phyloP scores from a whole-genome alignment of 2,329 filamentous ascomycete genomes.

The Grosmannia serpens region DNA sequence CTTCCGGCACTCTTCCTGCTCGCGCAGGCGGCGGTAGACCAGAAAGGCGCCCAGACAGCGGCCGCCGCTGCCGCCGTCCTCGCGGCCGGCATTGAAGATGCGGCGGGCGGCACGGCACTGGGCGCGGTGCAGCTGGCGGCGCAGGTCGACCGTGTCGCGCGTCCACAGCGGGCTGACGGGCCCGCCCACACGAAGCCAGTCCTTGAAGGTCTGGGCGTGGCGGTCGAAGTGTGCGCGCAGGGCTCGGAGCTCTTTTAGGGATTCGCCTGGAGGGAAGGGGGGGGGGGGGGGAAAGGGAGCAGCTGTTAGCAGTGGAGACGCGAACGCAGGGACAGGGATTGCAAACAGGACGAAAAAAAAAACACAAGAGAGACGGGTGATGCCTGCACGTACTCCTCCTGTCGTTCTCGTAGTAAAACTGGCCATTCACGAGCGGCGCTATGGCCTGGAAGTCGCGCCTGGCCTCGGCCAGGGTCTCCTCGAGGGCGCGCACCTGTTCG shows the following conservation, averaged over 20 bases:
- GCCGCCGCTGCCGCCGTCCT: slow-evolving; percentile 22
- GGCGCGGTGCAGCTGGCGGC: slow-evolving; percentile 41
- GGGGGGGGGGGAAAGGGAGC: not conserved
- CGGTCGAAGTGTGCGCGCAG: slow-evolving; percentile 33
- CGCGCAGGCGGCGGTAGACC: slow-evolving; percentile 37
- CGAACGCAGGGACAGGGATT: not conserved
- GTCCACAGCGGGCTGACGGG: slow-evolving; percentile 46
- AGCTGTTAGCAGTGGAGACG: slow-evolving; percentile 1
- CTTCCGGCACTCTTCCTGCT: slow-evolving; percentile 21
- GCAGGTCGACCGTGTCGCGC: slow-evolving; percentile 36
- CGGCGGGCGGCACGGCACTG: slow-evolving; percentile 46
- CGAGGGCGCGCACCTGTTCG: slow-evolving; percentile 44
- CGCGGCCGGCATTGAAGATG: slow-evolving; percentile 41
- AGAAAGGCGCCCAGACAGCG: slow-evolving; percentile 47
- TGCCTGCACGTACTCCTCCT: slow-evolving; percentile 27
- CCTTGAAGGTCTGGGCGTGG: slow-evolving; percentile 38
- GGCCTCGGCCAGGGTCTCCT: slow-evolving; percentile 45
- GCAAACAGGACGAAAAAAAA: not conserved
- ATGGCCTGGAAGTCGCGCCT: slow-evolving; percentile 50
- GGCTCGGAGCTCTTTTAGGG: slow-evolving; percentile 36
- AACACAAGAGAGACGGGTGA: not conserved
- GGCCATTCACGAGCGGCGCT: slow-evolving; percentile 40
- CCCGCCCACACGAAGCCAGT: slow-evolving; percentile 43
- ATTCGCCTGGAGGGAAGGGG: slow-evolving; percentile 29
- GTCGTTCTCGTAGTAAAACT: slow-evolving; percentile 47